phyloP scores from a whole-genome alignment of 164 flowering plant species.

The Aristolochia californica region DNA sequence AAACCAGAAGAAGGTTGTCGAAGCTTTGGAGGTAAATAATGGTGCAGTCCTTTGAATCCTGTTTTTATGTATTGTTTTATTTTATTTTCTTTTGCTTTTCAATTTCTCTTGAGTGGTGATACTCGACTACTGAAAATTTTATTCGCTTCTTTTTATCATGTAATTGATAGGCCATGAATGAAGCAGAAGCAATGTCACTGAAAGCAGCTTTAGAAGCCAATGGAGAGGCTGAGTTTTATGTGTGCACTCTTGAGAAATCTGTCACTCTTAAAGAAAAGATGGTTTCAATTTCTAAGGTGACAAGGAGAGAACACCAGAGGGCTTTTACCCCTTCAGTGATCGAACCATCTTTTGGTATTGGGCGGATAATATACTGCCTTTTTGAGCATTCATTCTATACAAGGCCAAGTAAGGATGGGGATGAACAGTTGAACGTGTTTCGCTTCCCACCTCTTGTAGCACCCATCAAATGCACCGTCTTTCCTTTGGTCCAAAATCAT shows the following conservation, averaged over 20 bases:
- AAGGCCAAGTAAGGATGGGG: constrained; percentile 83
- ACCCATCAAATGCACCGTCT: constrained; percentile 84
- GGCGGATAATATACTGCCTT: constrained; percentile 86
- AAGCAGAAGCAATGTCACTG: constrained; percentile 63
- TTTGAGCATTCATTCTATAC: constrained; percentile 85
- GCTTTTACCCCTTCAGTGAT: constrained; percentile 92
- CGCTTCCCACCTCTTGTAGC: constrained; percentile 59
- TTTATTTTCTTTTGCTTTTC: not conserved
- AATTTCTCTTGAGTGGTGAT: not conserved
- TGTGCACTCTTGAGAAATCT: constrained; percentile 49
- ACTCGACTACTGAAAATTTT: too few species aligned
- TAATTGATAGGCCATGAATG: constrained; percentile 39
- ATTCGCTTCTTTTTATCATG: not conserved
- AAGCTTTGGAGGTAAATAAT: constrained; percentile 79
- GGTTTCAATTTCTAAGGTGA: constrained; percentile 56
- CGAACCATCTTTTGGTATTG: constrained; percentile 98
- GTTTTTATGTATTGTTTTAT: too few species aligned
- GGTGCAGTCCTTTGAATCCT: not conserved
- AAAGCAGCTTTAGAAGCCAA: constrained; percentile 52
- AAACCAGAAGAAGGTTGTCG: constrained; percentile 72
- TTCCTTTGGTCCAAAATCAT: constrained; percentile 79
- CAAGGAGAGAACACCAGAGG: constrained; percentile 63
- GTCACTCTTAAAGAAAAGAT: constrained; percentile 47
- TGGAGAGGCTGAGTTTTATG: constrained; percentile 48
- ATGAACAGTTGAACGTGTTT: constrained; percentile 65